Conservation (phyloP, 306 rosid genomes). For the Corylus heterophylla region DNA sequence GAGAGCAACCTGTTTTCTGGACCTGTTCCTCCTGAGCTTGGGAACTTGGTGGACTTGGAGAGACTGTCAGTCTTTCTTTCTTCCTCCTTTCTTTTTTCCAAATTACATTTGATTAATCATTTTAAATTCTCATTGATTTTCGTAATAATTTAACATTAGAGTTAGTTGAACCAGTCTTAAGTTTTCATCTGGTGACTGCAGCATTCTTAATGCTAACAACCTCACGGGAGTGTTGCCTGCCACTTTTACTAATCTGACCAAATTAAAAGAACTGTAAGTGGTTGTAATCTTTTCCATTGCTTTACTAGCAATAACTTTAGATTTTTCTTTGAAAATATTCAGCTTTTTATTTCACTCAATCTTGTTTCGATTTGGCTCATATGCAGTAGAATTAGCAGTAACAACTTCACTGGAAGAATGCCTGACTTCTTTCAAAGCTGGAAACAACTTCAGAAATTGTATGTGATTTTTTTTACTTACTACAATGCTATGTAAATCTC, state of each 20-base stretch:
- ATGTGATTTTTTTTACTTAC: background rate
- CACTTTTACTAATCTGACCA: slow-evolving; percentile 19
- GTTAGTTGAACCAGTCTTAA: background rate
- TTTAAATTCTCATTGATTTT: background rate
- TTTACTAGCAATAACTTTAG: background rate
- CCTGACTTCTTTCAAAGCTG: slow-evolving; percentile 20
- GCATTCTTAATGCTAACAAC: slow-evolving; percentile 27
- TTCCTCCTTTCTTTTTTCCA: background rate
- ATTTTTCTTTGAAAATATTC: background rate
- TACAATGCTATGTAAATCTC: background rate
- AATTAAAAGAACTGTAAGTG: slow-evolving; percentile 24
- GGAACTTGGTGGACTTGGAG: slow-evolving; percentile 20
- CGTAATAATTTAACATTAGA: background rate
- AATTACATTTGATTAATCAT: background rate
- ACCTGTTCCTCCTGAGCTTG: slow-evolving; percentile 11
- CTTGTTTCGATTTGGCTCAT: background rate
- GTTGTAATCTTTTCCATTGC: background rate
- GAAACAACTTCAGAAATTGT: slow-evolving; percentile 20
- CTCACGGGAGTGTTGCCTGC: slow-evolving; percentile 30
- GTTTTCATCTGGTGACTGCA: slow-evolving; percentile 10
- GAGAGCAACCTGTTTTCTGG: slow-evolving; percentile 24
- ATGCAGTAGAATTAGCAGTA: slow-evolving; percentile 33
- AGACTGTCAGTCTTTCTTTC: slow-evolving; percentile 20
- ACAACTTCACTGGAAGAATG: slow-evolving; percentile 39
- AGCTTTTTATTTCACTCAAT: background rate